A percentile compares a stretch with the other conserved stretches of the same genome.
phyloP scores from a whole-genome alignment of 1,139 yeast species.

The Scheffersomyces illinoinensis region DNA sequence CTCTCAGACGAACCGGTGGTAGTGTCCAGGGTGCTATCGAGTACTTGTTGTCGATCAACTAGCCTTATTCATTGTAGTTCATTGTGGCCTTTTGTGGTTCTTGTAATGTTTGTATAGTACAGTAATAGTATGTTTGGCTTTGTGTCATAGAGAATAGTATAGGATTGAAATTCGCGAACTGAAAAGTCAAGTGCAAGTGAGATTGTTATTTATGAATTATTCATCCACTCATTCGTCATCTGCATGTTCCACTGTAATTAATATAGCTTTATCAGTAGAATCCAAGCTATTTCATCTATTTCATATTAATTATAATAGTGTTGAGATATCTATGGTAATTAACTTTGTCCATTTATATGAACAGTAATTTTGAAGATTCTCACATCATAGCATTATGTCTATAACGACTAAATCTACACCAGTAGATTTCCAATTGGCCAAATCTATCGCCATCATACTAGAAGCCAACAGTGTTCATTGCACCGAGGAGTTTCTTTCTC shows the following conservation, averaged over 20 bases:
- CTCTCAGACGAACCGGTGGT: conserved; percentile 93
- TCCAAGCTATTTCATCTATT: not conserved
- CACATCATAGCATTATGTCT: not conserved
- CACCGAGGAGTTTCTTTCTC: conserved; percentile 46
- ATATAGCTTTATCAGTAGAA: not conserved
- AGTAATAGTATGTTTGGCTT: not conserved
- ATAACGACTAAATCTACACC: conserved; percentile 12
- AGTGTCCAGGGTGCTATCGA: conserved; percentile 97
- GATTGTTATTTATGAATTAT: not conserved
- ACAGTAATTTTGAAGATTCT: not conserved
- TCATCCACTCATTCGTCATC: not conserved
- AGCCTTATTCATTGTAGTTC: not conserved
- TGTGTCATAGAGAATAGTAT: not conserved
- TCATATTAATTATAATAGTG: too few species aligned
- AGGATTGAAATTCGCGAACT: not conserved
- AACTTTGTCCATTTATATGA: too few species aligned
- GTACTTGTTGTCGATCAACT: conserved; percentile 54
- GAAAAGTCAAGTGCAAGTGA: not conserved
- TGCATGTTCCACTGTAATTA: not conserved
- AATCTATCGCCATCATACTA: conserved; percentile 36
- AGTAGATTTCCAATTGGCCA: conserved; percentile 36
- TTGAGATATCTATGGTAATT: too few species aligned
- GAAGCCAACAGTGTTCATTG: conserved; percentile 36
- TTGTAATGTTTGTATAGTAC: not conserved
- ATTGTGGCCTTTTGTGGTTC: not conserved